These are phyloP conservation scores for Durusdinium trenchii DNA, from an alignment of 73 alveolate species.

Conservation along the genomic window DNA sequence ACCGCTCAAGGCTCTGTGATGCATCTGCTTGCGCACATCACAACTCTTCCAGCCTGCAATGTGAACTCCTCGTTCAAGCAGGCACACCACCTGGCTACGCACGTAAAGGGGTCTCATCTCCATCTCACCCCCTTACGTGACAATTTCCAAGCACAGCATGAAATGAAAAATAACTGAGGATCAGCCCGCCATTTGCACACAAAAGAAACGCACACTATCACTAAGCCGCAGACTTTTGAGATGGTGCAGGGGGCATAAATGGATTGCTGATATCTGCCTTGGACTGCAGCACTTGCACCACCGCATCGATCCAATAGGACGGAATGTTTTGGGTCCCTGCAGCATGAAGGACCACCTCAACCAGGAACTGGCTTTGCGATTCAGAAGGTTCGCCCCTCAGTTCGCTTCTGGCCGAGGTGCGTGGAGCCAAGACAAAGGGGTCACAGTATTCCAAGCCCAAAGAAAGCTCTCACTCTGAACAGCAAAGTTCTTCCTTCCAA, in stretches of 20 bases:
- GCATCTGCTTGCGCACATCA: too few species aligned
- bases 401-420: neutral
- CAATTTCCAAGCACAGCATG: neutral
- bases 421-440: too few species aligned
- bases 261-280: conserved; percentile 93
- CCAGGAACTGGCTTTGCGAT: conserved; percentile 77
- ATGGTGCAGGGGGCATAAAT: conserved; percentile 49
- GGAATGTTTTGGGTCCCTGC: neutral
- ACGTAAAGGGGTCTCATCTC: too few species aligned
- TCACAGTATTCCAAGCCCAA: too few species aligned
- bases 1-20: too few species aligned
- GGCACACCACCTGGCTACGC: conserved; percentile 47
- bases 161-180: neutral
- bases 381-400: conserved; percentile 74
- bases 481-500: neutral
- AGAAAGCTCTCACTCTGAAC: too few species aligned
- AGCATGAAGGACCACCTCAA: conserved; percentile 89
- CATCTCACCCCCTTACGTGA: neutral
- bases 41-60: conserved; percentile 12
- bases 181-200: neutral
- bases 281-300: neutral
- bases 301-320: neutral
- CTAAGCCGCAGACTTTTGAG: conserved; percentile 43
- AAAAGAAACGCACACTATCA: neutral
- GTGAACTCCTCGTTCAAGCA: conserved; percentile 88